A percentile compares a stretch with the other conserved stretches of the same genome.
These are phyloP conservation scores for Pholiota adiposa DNA, from an alignment of 1,284 basidiomycete genomes.

Conservation along the genomic window DNA sequence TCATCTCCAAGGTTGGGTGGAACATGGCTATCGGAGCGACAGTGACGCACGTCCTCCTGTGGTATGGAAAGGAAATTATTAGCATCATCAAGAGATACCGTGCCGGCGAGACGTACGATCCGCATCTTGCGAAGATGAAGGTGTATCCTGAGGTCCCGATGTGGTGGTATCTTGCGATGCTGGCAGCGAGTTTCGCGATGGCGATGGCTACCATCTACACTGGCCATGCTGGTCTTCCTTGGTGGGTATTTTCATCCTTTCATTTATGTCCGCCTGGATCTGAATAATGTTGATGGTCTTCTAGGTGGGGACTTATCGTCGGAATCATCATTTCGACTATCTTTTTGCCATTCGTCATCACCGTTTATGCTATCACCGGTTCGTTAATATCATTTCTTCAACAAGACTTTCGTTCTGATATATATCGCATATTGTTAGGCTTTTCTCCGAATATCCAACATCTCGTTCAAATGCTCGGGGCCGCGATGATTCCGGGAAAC, in stretches of 20 bases:
- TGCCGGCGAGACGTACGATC: slow-evolving; percentile 44
- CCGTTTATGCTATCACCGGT: slow-evolving; percentile 56
- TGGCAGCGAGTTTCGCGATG: slow-evolving; percentile 49
- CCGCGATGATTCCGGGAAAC: slow-evolving; percentile 42
- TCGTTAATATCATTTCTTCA: background rate
- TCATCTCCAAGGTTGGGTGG: slow-evolving; percentile 42
- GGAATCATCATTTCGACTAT: slow-evolving; percentile 51
- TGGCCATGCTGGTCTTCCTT: slow-evolving; percentile 53
- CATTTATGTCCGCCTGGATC: background rate
- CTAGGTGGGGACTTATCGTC: slow-evolving; percentile 47
- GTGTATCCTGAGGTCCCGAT: slow-evolving; percentile 60
- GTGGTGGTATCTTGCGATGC: slow-evolving; percentile 61
- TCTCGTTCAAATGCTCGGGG: slow-evolving; percentile 45
- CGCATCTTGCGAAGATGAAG: slow-evolving; percentile 63
- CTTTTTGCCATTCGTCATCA: slow-evolving; percentile 59
- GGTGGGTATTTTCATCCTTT: slow-evolving; percentile 41
- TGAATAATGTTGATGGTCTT: background rate
- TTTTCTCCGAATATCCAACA: slow-evolving; percentile 38
- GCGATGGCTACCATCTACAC: slow-evolving; percentile 57
- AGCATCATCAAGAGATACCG: slow-evolving; percentile 41
- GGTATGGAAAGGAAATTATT: slow-evolving; percentile 54
- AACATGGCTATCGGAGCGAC: slow-evolving; percentile 48
- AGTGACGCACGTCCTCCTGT: slow-evolving; percentile 51
- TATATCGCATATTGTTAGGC: no score
- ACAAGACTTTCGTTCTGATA: background rate